These are phyloP conservation scores for Aspergillus kassunensis DNA, from an alignment of 495 filamentous ascomycete genomes.

Conservation along the genomic window DNA sequence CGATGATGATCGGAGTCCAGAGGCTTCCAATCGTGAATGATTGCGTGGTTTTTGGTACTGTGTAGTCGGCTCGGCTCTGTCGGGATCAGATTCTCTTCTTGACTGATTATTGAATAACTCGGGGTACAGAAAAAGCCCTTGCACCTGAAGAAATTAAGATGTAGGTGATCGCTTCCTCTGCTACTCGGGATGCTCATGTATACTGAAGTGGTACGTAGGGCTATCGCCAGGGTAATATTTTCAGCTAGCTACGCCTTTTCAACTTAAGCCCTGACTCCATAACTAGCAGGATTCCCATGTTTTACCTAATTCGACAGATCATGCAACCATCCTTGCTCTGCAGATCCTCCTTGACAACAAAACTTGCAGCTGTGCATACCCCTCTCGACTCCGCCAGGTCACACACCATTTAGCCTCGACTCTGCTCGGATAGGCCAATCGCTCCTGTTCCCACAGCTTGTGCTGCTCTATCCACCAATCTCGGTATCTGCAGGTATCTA, in stretches of 20 bases:
- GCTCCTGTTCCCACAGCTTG: background rate
- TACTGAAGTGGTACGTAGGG: too few species aligned
- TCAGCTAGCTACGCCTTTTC: too few species aligned
- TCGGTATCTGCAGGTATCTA: background rate
- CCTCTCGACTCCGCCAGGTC: background rate
- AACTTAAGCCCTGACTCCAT: too few species aligned
- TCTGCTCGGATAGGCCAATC: constrained; percentile 2
- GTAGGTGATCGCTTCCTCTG: too few species aligned
- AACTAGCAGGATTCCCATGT: too few species aligned
- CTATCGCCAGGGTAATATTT: too few species aligned
- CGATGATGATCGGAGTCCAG: background rate
- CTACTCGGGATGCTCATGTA: too few species aligned
- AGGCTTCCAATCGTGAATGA: background rate
- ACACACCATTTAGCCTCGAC: background rate
- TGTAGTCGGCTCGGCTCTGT: background rate
- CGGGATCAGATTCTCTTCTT: background rate
- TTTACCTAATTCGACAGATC: background rate
- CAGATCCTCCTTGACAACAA: background rate
- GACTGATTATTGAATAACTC: too few species aligned
- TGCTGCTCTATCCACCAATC: background rate
- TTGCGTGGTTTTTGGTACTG: background rate
- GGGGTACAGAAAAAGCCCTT: too few species aligned
- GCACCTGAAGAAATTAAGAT: too few species aligned
- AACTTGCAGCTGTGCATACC: constrained; percentile 1
- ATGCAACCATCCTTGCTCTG: background rate